Base-by-base conservation (phyloP, 192 early-diverging fungal genomes). In the Entrophospora sp. region DNA sequence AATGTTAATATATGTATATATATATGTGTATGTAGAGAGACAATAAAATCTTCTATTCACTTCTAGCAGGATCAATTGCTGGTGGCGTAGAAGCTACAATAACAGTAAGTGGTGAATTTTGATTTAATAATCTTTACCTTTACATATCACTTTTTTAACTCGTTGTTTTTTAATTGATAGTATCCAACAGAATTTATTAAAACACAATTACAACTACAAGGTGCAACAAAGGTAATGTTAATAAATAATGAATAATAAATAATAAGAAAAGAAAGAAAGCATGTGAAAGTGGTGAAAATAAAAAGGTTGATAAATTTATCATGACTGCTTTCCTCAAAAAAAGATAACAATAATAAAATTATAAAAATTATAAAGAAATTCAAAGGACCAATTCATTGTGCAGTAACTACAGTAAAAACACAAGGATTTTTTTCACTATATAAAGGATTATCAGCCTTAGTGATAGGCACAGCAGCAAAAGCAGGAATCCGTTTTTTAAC, bases 171-270 rank as follows among this genome's bases (percentile, higher is more conserved):
- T 22, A 22, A 13, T 0, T 35, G 13, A 18, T 10, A 65, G 63
- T 98, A 98, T 69, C 96, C 96, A 1, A 95, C 93, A 0, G 94
- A 96, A 77, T 93, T 89, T 71, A 85, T 96, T 63, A 98, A 98
- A 69, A 98, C 96, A 7, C 92, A 91, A 66, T 80, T 98, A 57
- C 96, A 98, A 75, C 82, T 98, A 10, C 92, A 95, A 46, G 80
- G 64, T 24, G 66, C 31, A 32, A 65, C 12, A 49, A 68, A 69
- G 49, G 64, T 61, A 22, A 44, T n/a, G n/a, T n/a, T n/a, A n/a
- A n/a, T n/a, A n/a, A n/a, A n/a, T n/a, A n/a, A n/a, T n/a, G n/a
- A n/a, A n/a, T n/a, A n/a, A n/a, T n/a, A n/a, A n/a, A n/a, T n/a
- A n/a, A n/a, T n/a, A n/a, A n/a, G n/a, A n/a, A n/a, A n/a, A n/a